These are phyloP conservation scores for Eutreptiella sp. DNA, from an alignment of 208 protist genomes.

Conservation along the genomic window DNA sequence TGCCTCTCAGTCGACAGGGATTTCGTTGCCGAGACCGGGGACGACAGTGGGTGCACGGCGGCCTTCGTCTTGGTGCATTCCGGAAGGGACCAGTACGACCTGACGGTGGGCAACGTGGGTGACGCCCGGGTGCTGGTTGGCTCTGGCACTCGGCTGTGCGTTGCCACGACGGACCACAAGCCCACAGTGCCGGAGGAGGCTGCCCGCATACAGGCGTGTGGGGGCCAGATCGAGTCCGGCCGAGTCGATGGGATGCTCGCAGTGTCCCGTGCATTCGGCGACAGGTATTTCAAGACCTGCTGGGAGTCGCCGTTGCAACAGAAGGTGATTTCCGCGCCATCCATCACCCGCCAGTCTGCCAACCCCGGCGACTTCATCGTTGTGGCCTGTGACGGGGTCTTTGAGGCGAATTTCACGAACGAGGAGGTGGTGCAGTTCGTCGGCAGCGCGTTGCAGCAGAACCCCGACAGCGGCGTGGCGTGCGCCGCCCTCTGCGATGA, in stretches of 20 bases:
- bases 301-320: constrained; percentile 56
- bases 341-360: constrained; percentile 58
- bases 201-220: constrained; percentile 68
- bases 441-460: constrained; percentile 47
- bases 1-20: constrained; percentile 62
- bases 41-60: constrained; percentile 61
- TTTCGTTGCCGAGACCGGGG: constrained; percentile 51
- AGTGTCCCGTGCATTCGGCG: constrained; percentile 83
- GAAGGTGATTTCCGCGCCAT: constrained; percentile 73
- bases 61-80: constrained; percentile 61
- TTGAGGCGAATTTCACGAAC: constrained; percentile 70
- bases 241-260: constrained; percentile 85
- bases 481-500: background rate
- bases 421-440: constrained; percentile 69
- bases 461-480: constrained; percentile 31
- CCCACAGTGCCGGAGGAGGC: constrained; percentile 56
- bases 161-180: constrained; percentile 81
- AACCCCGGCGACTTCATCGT: constrained; percentile 66
- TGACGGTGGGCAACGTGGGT: constrained; percentile 74
- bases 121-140: constrained; percentile 75
- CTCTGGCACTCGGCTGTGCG: constrained; percentile 49
- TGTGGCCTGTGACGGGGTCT: constrained; percentile 77
- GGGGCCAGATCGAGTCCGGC: constrained; percentile 68
- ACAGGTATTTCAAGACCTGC: constrained; percentile 72
- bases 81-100: constrained; percentile 37